Conservation (phyloP, 2,329 filamentous ascomycete species). For the Lachnum nothofagi region DNA sequence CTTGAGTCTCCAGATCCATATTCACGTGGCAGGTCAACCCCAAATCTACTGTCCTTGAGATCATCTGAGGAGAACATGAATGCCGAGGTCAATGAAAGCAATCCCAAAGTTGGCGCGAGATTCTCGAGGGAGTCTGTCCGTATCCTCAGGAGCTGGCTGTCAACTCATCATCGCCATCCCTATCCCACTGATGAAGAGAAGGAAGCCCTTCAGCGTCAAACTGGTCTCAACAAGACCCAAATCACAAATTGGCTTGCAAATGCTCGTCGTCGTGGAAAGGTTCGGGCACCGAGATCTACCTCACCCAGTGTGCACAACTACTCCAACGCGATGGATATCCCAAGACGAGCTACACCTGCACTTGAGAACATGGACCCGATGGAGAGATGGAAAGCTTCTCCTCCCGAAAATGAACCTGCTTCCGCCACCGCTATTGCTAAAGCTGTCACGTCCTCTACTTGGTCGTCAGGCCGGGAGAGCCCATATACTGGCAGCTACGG, state of each 20-base stretch:
- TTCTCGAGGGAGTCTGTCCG: constrained; percentile 78
- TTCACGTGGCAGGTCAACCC: constrained; percentile 14
- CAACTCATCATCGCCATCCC: constrained; percentile 72
- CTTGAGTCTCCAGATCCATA: constrained; percentile 1
- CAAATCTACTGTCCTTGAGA: constrained; percentile 20
- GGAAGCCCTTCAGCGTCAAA: constrained; percentile 69
- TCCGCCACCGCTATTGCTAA: constrained; percentile 58
- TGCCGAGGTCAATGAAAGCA: constrained; percentile 39
- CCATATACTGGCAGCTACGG: constrained; percentile 46
- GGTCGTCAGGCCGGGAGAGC: constrained; percentile 53
- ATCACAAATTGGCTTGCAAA: constrained; percentile 93
- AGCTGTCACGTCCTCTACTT: constrained; percentile 49
- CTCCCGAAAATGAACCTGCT: constrained; percentile 65
- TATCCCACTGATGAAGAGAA: constrained; percentile 88
- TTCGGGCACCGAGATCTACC: constrained; percentile 59
- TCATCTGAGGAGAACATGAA: constrained; percentile 57
- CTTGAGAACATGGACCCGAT: constrained; percentile 55
- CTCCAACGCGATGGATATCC: constrained; percentile 67
- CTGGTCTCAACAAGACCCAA: constrained; percentile 75
- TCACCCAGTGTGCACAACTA: constrained; percentile 62
- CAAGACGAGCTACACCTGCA: constrained; percentile 53
- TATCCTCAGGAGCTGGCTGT: constrained; percentile 78
- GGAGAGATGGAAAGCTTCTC: constrained; percentile 65
- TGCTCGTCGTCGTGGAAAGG: constrained; percentile 76
- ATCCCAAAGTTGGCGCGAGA: constrained; percentile 64